Conservation (phyloP, 371 early-diverging fungal genomes). For the Mortierella sp. region DNA sequence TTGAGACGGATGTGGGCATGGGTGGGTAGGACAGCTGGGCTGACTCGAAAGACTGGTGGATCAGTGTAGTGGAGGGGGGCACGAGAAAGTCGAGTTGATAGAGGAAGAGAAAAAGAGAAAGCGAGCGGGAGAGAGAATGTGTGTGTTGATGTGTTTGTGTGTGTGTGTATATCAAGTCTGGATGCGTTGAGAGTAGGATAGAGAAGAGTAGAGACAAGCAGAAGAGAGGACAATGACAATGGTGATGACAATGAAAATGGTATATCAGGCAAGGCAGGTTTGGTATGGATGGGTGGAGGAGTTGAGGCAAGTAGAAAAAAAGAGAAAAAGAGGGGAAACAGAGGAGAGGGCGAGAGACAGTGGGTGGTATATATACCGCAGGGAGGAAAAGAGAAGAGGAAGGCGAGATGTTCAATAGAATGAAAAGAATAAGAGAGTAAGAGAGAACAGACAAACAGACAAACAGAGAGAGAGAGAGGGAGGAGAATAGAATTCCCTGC, state of each 20-base stretch:
- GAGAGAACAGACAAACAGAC: too few relatives aligned
- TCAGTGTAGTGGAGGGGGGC: background rate
- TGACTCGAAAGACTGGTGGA: background rate
- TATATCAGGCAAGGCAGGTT: too few relatives aligned
- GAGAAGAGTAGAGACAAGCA: background rate
- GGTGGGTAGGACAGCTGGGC: background rate
- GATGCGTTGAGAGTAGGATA: too few relatives aligned
- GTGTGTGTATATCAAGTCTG: background rate
- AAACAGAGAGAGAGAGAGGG: background rate
- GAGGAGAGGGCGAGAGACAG: background rate
- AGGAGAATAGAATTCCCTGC: background rate
- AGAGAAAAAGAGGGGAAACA: background rate
- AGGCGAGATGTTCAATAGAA: background rate
- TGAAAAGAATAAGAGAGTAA: background rate
- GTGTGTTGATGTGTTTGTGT: constrained; percentile 7
- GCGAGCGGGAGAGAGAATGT: background rate
- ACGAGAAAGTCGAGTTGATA: background rate
- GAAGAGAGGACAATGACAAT: constrained; percentile 3
- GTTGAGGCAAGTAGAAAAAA: background rate
- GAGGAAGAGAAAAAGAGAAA: background rate
- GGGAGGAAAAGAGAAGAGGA: background rate
- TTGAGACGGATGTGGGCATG: constrained; percentile 47
- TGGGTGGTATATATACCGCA: background rate
- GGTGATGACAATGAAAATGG: background rate
- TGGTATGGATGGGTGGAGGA: background rate